phyloP scores from a whole-genome alignment of 2,329 filamentous ascomycete species.

The Pseudogymnoascus sp. region DNA sequence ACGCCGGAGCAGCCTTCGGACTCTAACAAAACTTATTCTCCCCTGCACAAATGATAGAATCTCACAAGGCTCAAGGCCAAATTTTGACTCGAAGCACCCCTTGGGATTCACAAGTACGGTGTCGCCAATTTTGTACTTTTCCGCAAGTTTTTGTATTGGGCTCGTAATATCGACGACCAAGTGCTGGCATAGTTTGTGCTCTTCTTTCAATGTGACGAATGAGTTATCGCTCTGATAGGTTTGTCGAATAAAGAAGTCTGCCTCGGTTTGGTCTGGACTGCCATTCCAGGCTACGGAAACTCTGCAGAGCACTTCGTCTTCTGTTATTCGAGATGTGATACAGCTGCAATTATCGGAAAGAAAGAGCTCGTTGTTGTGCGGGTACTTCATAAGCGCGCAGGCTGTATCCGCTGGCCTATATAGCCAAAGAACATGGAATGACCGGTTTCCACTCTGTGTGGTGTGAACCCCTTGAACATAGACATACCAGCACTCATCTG shows the following conservation, averaged over 20 bases:
- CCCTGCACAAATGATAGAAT: conserved; percentile 38
- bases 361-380: conserved; percentile 66
- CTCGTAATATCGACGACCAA: conserved; percentile 19
- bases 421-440: conserved; percentile 65
- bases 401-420: conserved; percentile 66
- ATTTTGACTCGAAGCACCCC: conserved; percentile 36
- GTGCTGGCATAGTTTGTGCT: conserved; percentile 49
- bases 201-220: conserved; percentile 51
- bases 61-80: conserved; percentile 52
- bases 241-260: conserved; percentile 59
- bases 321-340: conserved; percentile 36
- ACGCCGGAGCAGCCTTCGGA: conserved; percentile 50
- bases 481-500: conserved; percentile 59
- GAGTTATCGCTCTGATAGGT: conserved; percentile 56
- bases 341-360: conserved; percentile 72
- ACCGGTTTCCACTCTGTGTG: conserved; percentile 29
- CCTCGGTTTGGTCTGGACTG: conserved; percentile 33
- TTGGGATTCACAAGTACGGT: conserved; percentile 39
- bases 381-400: conserved; percentile 61
- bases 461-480: conserved; percentile 54
- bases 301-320: conserved; percentile 49
- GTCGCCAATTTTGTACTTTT: conserved; percentile 45
- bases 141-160: conserved; percentile 15
- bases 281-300: conserved; percentile 54
- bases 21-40: conserved; percentile 28